Conservation (phyloP, 169 alveolate species). For the Babesia ovis region DNA sequence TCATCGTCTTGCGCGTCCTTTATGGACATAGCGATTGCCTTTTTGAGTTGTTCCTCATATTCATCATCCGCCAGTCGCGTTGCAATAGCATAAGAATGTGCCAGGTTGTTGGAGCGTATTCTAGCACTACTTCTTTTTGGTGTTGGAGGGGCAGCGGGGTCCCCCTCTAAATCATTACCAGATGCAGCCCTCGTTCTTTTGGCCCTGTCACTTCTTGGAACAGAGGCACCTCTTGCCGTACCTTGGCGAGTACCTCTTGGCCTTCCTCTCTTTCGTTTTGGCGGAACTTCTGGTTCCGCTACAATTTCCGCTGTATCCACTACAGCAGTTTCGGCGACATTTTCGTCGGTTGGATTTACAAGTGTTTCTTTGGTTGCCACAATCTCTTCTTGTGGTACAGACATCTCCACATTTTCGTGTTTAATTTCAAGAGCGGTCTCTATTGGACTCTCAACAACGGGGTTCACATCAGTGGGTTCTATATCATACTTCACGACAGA, state of each 20-base stretch:
- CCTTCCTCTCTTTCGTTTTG: slow-evolving; percentile 13
- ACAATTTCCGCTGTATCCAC: neutral
- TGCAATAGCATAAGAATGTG: neutral
- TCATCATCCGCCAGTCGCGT: slow-evolving; percentile 30
- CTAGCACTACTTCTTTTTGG: slow-evolving; percentile 30
- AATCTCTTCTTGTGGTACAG: neutral
- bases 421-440: neutral
- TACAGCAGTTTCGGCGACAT: neutral
- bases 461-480: neutral
- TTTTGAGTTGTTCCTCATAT: slow-evolving; percentile 42
- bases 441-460: neutral
- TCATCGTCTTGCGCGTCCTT: slow-evolving; percentile 19
- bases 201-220: neutral
- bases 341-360: neutral
- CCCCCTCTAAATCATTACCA: no score
- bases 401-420: neutral
- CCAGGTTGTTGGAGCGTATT: slow-evolving; percentile 8
- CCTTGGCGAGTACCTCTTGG: neutral
- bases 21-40: slow-evolving; percentile 52
- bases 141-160: neutral
- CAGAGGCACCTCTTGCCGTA: no score
- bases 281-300: neutral
- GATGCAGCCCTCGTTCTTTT: neutral
- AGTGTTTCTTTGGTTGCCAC: neutral
- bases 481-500: neutral